Evolutionary conservation across 495 filamentous ascomycete species (phyloP).

Genomic region (Cenococcum geophilum): DNA sequence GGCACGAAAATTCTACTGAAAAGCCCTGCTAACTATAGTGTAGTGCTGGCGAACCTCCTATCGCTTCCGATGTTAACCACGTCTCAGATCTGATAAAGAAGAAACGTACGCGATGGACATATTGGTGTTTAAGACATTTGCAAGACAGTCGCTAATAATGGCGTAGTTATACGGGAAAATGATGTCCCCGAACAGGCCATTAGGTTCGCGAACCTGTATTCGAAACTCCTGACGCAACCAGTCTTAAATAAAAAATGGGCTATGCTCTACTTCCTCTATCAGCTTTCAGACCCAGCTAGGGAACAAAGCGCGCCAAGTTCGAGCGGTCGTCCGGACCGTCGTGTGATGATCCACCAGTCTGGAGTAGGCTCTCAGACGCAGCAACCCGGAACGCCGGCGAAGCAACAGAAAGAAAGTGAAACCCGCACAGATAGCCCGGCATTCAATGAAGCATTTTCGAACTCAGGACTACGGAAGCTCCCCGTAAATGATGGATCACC

Average conservation of each 20-base stretch:
- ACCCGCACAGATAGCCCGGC: slow-evolving; percentile 30
- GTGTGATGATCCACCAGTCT: neutral
- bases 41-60: slow-evolving; percentile 30
- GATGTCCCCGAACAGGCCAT: slow-evolving; percentile 76
- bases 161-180: slow-evolving; percentile 62
- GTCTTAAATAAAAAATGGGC: slow-evolving; percentile 95
- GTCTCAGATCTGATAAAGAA: slow-evolving; percentile 86
- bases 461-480: slow-evolving; percentile 48
- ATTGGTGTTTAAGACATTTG: neutral
- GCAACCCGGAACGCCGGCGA: neutral
- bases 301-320: neutral
- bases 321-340: neutral
- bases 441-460: slow-evolving; percentile 52
- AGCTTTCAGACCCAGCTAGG: slow-evolving; percentile 54
- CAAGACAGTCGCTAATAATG: slow-evolving; percentile 13
- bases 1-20: neutral
- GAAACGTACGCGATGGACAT: slow-evolving; percentile 43
- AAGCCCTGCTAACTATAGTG: slow-evolving; percentile 3
- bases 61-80: slow-evolving; percentile 70
- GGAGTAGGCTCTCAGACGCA: neutral
- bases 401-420: slow-evolving; percentile 27
- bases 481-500: slow-evolving; percentile 26
- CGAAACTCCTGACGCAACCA: slow-evolving; percentile 76
- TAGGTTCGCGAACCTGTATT: slow-evolving; percentile 81
- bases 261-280: slow-evolving; percentile 83